Evolutionary conservation across 805 yeast genomes (phyloP).

Genomic region (Wickerhamomyces mucosus): DNA sequence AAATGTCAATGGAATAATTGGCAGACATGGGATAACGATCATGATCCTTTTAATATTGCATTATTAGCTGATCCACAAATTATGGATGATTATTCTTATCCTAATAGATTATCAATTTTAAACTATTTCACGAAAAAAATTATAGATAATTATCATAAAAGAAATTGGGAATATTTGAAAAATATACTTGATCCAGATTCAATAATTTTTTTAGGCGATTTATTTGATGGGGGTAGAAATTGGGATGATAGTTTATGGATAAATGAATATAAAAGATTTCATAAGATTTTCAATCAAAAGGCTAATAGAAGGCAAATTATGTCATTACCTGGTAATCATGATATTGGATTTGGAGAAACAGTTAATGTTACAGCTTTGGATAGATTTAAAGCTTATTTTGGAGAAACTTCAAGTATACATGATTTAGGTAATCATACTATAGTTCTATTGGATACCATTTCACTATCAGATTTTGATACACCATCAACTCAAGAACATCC

Average conservation of each 20-base stretch:
- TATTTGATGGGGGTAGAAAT: conserved; percentile 91
- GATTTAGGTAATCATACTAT: conserved; percentile 62
- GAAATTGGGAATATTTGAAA: conserved; percentile 61
- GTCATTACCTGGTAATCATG: conserved; percentile 89
- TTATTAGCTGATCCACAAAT: conserved; percentile 92
- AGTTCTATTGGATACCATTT: conserved; percentile 74
- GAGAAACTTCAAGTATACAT: conserved; percentile 46
- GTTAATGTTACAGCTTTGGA: conserved; percentile 45
- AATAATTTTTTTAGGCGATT: conserved; percentile 76
- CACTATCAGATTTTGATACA: conserved; percentile 54
- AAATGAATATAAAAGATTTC: conserved; percentile 61
- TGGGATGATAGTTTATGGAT: conserved; percentile 71
- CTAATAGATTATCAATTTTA: conserved; percentile 45
- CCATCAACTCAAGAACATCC: conserved; percentile 38
- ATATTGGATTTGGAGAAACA: conserved; percentile 83
- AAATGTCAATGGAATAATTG: conserved; percentile 56
- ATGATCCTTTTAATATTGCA: conserved; percentile 41
- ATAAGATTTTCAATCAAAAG: conserved; percentile 50
- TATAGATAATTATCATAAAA: conserved; percentile 70
- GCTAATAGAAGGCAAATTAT: conserved; percentile 32
- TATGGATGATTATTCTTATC: conserved; percentile 83
- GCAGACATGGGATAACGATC: conserved; percentile 45
- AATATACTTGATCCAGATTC: conserved; percentile 59
- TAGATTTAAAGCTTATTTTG: conserved; percentile 67
- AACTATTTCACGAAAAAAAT: conserved; percentile 49